These are phyloP conservation scores for Lentinula edodes DNA, from an alignment of 768 basidiomycete genomes.

Conservation along the genomic window DNA sequence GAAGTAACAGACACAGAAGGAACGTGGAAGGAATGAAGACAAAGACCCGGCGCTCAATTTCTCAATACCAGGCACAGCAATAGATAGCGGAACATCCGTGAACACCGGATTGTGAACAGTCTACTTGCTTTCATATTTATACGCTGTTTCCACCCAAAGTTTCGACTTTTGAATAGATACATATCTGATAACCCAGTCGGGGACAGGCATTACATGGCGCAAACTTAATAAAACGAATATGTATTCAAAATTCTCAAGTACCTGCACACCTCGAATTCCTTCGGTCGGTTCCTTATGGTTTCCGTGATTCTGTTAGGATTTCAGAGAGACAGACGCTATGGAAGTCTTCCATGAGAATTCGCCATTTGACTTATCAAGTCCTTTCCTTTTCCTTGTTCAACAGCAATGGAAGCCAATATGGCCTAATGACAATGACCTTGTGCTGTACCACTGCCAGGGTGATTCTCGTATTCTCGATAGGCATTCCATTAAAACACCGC, in stretches of 20 bases:
- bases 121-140: background rate
- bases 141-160: too few relatives aligned
- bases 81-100: background rate
- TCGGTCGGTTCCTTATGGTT: background rate
- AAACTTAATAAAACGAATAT: too few relatives aligned
- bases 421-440: background rate
- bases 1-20: background rate
- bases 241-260: too few relatives aligned
- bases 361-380: background rate
- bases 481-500: background rate
- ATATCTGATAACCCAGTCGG: too few relatives aligned
- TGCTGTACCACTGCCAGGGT: background rate
- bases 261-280: background rate
- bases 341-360: background rate
- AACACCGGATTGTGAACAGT: background rate
- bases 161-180: too few relatives aligned
- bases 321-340: background rate
- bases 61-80: constrained; percentile 2
- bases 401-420: background rate
- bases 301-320: background rate
- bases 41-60: background rate
- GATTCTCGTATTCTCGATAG: background rate
- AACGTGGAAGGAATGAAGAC: background rate
- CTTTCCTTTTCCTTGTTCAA: background rate
- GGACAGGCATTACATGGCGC: too few relatives aligned